Base-by-base conservation (phyloP, 2,329 filamentous ascomycete species). In the Proliferodiscus dingleyae region DNA sequence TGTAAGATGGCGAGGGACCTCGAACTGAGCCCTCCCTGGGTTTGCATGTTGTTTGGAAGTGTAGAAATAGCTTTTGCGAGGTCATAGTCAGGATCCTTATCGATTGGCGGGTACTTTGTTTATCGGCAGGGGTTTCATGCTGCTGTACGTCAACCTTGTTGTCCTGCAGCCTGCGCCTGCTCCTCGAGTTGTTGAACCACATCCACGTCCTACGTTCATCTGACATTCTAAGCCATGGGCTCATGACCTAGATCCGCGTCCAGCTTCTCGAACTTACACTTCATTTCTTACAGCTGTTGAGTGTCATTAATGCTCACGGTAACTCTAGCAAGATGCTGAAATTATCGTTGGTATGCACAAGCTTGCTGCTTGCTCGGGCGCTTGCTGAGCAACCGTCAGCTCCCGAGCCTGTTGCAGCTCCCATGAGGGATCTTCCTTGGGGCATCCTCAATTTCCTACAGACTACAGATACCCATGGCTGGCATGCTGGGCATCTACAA, bases 391-490 rank as follows among this genome's bases (percentile, higher is more conserved):
- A 98, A 66, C 91, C 91, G 8, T 81, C 80, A 46, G 88, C 91
- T 43, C 83, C 83, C n/a, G 68, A 77, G 32, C 88, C 93, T 6
- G 76, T 91, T 49, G 76, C 81, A 46, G 89, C 85, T 45, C 90
- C 89, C 37, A 79, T 97, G 68, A 83, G 91, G 60, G 78, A 89
- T 56, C 74, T 98, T 43, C 78, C 81, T 58, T 96, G 90, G 88
- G 90, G 87, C n/a, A 85, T 95, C 64, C 76, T 97, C 61, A 97
- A 97, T 73, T 94, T 95, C 66, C 69, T 98, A n/a, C 90, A 95
- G 62, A 97, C 93, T 0, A 97, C 93, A 32, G 87, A 97, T 64
- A 93, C 87, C 4, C 93, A 97, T 68, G 91, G 93, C 59, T 98
- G 93, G 93, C 83, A 94, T 62, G 89, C 81, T 8, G 93, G 93